phyloP scores from a whole-genome alignment of 164 flowering plant species.

The Malania oleifera region DNA sequence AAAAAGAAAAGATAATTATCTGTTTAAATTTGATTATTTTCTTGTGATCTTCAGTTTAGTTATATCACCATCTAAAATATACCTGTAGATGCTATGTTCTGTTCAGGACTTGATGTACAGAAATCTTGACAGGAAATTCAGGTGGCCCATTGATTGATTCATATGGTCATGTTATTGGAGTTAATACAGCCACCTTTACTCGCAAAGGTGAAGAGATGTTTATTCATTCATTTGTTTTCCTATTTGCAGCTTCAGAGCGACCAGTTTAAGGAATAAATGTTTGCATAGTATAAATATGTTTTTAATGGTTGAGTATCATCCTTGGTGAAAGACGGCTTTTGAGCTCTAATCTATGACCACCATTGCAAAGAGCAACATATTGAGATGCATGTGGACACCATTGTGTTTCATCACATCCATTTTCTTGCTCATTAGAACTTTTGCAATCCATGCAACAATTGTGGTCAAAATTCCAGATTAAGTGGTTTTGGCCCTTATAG shows the following conservation, averaged over 20 bases:
- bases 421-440: too few relatives aligned
- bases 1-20: not conserved
- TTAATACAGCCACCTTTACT: slow-evolving; percentile 90
- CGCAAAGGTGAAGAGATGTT: slow-evolving; percentile 57
- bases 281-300: too few relatives aligned
- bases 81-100: not conserved
- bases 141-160: slow-evolving; percentile 92
- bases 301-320: too few relatives aligned
- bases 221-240: not conserved
- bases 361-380: too few relatives aligned
- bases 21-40: not conserved
- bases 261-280: too few relatives aligned
- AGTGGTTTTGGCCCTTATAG: too few relatives aligned
- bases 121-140: slow-evolving; percentile 63
- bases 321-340: too few relatives aligned
- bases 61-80: not conserved
- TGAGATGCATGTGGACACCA: too few relatives aligned
- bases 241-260: not conserved
- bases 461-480: too few relatives aligned
- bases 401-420: too few relatives aligned
- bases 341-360: too few relatives aligned
- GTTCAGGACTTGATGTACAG: not conserved
- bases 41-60: not conserved
- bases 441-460: too few relatives aligned
- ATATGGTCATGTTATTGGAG: slow-evolving; percentile 85